phyloP scores from a whole-genome alignment of 805 yeast genomes.

The Zygosaccharomyces bisporus region DNA sequence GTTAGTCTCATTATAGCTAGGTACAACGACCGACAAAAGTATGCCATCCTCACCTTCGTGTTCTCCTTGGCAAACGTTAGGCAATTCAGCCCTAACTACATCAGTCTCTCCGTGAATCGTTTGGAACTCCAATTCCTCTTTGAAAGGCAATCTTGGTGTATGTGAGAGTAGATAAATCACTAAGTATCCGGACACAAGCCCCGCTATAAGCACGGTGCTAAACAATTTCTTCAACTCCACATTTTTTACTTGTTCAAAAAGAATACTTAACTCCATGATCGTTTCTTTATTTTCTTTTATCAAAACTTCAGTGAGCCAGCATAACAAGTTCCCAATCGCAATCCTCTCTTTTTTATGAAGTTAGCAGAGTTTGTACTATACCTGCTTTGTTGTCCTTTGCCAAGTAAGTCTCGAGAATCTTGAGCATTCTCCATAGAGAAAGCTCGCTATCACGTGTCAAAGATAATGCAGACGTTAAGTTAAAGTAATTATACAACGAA shows the following conservation, averaged over 20 bases:
- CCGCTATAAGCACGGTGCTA: constrained; percentile 12
- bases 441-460: constrained; percentile 4
- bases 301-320: background rate
- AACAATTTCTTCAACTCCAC: constrained; percentile 13
- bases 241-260: constrained; percentile 10
- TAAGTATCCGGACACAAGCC: constrained; percentile 35
- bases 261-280: constrained; percentile 7
- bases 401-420: background rate
- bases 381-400: constrained; percentile 8
- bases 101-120: constrained; percentile 43
- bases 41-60: constrained; percentile 36
- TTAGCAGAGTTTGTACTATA: background rate
- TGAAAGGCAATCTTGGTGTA: constrained; percentile 52
- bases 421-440: constrained; percentile 1
- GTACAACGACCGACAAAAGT: constrained; percentile 74
- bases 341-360: background rate
- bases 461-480: constrained; percentile 2
- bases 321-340: constrained; percentile 1
- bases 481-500: constrained; percentile 7
- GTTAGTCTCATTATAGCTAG: constrained; percentile 85
- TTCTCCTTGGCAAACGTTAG: constrained; percentile 18
- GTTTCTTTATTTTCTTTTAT: background rate
- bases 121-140: constrained; percentile 50
- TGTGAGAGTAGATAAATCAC: constrained; percentile 53
- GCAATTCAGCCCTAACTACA: constrained; percentile 33